Conservation (phyloP, 1,284 basidiomycete genomes). For the Sanghuangporus baumii region DNA sequence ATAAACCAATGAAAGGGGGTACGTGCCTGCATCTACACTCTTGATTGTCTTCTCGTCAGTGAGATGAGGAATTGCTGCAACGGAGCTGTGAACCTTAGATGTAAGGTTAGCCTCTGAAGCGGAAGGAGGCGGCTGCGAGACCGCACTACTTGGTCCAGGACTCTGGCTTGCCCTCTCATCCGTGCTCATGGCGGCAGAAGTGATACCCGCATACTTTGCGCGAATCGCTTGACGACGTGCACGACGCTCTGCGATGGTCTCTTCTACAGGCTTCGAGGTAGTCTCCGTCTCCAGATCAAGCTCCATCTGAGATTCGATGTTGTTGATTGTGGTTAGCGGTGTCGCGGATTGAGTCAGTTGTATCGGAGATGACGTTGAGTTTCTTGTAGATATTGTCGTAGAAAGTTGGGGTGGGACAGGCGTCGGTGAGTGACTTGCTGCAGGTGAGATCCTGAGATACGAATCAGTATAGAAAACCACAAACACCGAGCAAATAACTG, state of each 20-base stretch:
- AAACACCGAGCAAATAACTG: constrained; percentile 34
- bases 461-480: constrained; percentile 2
- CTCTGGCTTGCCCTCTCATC: constrained; percentile 42
- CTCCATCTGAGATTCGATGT: constrained; percentile 35
- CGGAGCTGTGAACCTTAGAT: constrained; percentile 47
- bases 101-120: constrained; percentile 54
- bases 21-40: constrained; percentile 26
- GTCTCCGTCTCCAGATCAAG: constrained; percentile 55
- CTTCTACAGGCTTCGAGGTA: constrained; percentile 61
- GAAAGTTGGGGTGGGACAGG: constrained; percentile 20
- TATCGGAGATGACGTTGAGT: constrained; percentile 25
- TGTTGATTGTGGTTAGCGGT: constrained; percentile 14
- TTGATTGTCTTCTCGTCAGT: constrained; percentile 22
- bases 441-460: constrained; percentile 54
- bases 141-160: constrained; percentile 65
- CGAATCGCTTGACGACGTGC: constrained; percentile 80
- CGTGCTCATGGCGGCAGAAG: constrained; percentile 32
- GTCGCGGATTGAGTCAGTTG: background rate
- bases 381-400: constrained; percentile 15
- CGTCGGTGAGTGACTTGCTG: constrained; percentile 31
- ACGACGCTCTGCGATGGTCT: constrained; percentile 71
- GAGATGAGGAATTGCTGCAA: constrained; percentile 28
- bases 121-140: constrained; percentile 56
- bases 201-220: constrained; percentile 66
- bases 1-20: background rate